A percentile compares a stretch with the other conserved stretches of the same genome.
phyloP scores from a whole-genome alignment of 352 stramenopile species.

The Phytophthora europaea region DNA sequence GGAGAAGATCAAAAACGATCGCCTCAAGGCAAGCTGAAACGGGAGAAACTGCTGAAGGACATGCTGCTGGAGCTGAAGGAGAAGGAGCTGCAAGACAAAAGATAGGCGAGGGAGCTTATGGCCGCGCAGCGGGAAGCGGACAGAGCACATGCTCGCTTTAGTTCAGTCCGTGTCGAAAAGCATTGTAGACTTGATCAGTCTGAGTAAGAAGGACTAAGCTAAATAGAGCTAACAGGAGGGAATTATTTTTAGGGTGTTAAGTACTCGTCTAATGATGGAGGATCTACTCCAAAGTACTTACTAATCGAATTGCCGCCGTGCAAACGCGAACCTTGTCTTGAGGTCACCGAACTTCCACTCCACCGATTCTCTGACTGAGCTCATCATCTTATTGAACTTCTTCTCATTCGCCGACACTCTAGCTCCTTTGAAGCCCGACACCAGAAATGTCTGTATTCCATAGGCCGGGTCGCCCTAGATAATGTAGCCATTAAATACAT shows the following conservation, averaged over 20 bases:
- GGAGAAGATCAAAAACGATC: constrained; percentile 1
- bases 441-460: constrained; percentile 6
- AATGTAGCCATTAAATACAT: constrained; percentile 18
- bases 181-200: constrained; percentile 9
- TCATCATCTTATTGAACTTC: constrained; percentile 14
- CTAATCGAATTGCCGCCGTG: constrained; percentile 6
- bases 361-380: not conserved
- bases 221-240: not conserved
- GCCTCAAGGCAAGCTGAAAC: constrained; percentile 1
- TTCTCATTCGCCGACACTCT: constrained; percentile 2
- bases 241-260: not conserved
- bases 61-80: not conserved
- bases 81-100: constrained; percentile 5
- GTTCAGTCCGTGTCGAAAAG: constrained; percentile 14
- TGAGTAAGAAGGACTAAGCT: constrained; percentile 14
- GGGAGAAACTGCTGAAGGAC: not conserved
- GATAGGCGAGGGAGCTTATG: constrained; percentile 4
- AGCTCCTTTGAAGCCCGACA: constrained; percentile 4
- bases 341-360: constrained; percentile 15
- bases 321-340: constrained; percentile 8
- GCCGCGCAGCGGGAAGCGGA: constrained; percentile 3
- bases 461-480: constrained; percentile 22
- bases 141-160: constrained; percentile 6
- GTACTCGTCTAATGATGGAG: constrained; percentile 2
- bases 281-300: not conserved